These are phyloP conservation scores for Sporormia fimetaria DNA, from an alignment of 495 filamentous ascomycete species.

Conservation along the genomic window DNA sequence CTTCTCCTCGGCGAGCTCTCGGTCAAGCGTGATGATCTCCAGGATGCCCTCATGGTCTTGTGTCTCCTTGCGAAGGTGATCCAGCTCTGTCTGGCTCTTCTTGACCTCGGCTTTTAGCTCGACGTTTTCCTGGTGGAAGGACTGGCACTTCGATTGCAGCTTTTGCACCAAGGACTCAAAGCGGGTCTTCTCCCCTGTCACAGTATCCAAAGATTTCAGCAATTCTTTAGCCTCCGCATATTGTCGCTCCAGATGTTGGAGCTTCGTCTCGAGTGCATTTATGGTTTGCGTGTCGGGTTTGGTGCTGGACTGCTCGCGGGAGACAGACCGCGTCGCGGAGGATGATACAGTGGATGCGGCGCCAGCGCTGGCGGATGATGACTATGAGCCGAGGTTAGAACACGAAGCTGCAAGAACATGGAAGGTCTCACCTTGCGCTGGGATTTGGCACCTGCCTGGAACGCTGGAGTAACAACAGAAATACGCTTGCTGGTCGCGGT, in stretches of 20 bases:
- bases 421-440: too few relatives aligned
- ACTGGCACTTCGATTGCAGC: conserved; percentile 77
- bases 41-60: conserved; percentile 72
- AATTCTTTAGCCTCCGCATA: conserved; percentile 77
- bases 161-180: conserved; percentile 87
- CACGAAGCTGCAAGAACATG: too few relatives aligned
- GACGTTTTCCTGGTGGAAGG: conserved; percentile 68
- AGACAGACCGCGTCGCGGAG: too few relatives aligned
- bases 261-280: conserved; percentile 32
- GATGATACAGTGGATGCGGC: conserved; percentile 19
- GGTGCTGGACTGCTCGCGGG: too few relatives aligned
- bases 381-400: too few relatives aligned
- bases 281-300: too few relatives aligned
- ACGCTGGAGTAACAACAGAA: too few relatives aligned
- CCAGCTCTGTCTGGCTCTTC: conserved; percentile 56
- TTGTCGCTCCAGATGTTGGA: conserved; percentile 31
- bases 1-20: conserved; percentile 93
- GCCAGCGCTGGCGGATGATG: too few relatives aligned
- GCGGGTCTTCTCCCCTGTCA: conserved; percentile 71
- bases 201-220: conserved; percentile 62
- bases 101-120: conserved; percentile 67
- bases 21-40: conserved; percentile 80
- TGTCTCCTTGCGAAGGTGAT: conserved; percentile 58
- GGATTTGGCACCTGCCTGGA: too few relatives aligned
- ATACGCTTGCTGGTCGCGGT: background rate